phyloP scores from a whole-genome alignment of 441 rosid genomes.

The Flueggea neowawraea region DNA sequence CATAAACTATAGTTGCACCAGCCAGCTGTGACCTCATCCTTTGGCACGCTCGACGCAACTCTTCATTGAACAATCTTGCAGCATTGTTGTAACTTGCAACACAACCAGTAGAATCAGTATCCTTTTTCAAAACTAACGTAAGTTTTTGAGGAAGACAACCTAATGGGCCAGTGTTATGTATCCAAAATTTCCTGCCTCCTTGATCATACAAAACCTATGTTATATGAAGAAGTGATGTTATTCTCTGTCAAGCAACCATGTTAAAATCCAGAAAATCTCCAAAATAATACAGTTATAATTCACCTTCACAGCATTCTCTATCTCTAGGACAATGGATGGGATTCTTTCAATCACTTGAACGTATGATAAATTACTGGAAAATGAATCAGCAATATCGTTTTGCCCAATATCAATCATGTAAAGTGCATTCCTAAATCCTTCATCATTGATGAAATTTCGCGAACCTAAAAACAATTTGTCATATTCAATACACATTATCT shows the following conservation, averaged over 20 bases:
- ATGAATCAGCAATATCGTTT: conserved; percentile 69
- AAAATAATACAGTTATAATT: conserved; percentile 6
- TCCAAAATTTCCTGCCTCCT: conserved; percentile 86
- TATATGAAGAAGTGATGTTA: neutral
- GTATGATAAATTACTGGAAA: conserved; percentile 51
- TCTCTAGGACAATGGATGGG: conserved; percentile 43
- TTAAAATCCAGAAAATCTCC: neutral
- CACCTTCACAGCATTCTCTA: conserved; percentile 46
- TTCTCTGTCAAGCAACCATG: neutral
- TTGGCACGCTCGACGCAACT: conserved; percentile 36
- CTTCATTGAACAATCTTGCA: conserved; percentile 59
- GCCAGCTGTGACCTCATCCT: conserved; percentile 42
- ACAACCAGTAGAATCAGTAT: conserved; percentile 55
- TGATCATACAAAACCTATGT: conserved; percentile 46
- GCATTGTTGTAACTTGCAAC: conserved; percentile 53
- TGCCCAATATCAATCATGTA: conserved; percentile 87
- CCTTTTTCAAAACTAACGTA: conserved; percentile 36
- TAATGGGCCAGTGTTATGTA: conserved; percentile 82
- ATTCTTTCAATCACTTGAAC: conserved; percentile 37
- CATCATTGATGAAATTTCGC: conserved; percentile 28
- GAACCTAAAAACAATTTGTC: conserved; percentile 25
- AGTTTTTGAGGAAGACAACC: conserved; percentile 92
- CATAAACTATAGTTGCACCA: conserved; percentile 53
- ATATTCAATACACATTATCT: neutral
- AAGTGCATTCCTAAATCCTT: conserved; percentile 62